Percentiles rank a stretch among this genome's conserved stretches.
These are phyloP conservation scores for Candida lessepsii DNA, from an alignment of 805 yeast species.

Conservation along the genomic window DNA sequence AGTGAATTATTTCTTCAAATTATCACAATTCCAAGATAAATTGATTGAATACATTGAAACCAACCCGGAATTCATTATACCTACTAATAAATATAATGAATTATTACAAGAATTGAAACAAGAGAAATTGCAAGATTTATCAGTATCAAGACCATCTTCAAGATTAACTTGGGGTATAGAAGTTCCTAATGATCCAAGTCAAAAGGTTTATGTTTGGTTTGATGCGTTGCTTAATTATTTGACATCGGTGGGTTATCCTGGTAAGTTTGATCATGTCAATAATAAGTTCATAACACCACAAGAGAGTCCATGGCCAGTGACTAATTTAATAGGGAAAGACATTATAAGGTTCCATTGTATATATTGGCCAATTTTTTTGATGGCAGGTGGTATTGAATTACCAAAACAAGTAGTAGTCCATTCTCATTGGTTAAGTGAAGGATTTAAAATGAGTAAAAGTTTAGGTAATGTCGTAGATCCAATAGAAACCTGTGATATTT, in stretches of 20 bases:
- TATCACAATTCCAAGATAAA: constrained; percentile 56
- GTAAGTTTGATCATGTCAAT: constrained; percentile 10
- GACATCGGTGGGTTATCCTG: constrained; percentile 62
- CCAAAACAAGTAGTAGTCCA: constrained; percentile 84
- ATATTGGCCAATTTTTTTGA: constrained; percentile 89
- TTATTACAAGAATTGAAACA: constrained; percentile 57
- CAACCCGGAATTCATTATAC: constrained; percentile 64
- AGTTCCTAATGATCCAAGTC: constrained; percentile 78
- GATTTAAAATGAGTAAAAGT: constrained; percentile 91
- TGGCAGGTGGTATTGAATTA: constrained; percentile 73
- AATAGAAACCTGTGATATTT: constrained; percentile 52
- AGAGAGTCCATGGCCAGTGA: constrained; percentile 57
- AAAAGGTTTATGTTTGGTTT: constrained; percentile 92
- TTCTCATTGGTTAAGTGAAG: constrained; percentile 90
- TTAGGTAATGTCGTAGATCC: constrained; percentile 95
- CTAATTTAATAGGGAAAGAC: constrained; percentile 90
- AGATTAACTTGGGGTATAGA: constrained; percentile 87
- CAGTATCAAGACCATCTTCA: constrained; percentile 80
- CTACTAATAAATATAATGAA: constrained; percentile 52
- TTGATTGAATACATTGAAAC: constrained; percentile 49
- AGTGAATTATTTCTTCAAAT: constrained; percentile 79
- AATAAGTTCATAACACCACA: background rate
- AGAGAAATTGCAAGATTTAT: constrained; percentile 58
- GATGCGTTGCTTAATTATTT: constrained; percentile 89
- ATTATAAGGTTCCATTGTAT: constrained; percentile 84